A percentile compares a stretch with the other conserved stretches of the same genome.
Conservation (phyloP, 2,329 filamentous ascomycete genomes). For the Claviceps pazoutovae region DNA sequence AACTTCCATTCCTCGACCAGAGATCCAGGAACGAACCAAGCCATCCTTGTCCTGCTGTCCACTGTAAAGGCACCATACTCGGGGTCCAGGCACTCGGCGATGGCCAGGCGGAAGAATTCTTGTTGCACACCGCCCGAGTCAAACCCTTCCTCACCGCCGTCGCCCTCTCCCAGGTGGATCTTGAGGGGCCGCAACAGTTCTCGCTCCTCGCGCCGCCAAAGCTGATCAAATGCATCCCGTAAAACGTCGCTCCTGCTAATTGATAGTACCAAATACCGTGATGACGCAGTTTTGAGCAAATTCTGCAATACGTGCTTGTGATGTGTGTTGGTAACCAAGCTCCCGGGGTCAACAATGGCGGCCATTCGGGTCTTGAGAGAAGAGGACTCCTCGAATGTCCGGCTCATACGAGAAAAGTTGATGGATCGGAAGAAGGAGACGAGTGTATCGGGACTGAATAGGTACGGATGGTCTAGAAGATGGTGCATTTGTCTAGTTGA, state of each 20-base stretch:
- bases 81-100: constrained; percentile 66
- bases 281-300: constrained; percentile 50
- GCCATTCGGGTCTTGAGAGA: constrained; percentile 42
- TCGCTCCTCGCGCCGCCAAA: constrained; percentile 73
- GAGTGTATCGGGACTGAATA: constrained; percentile 60
- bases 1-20: constrained; percentile 79
- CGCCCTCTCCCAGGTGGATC: constrained; percentile 69
- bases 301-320: constrained; percentile 49
- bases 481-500: constrained; percentile 53
- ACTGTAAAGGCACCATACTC: constrained; percentile 69
- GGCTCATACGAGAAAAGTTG: constrained; percentile 77
- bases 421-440: constrained; percentile 78
- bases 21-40: constrained; percentile 77
- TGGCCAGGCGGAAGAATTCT: constrained; percentile 81
- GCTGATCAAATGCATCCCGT: constrained; percentile 65
- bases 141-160: constrained; percentile 75
- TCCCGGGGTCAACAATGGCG: constrained; percentile 39
- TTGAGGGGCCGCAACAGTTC: constrained; percentile 79
- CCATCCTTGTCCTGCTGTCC: constrained; percentile 61
- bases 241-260: constrained; percentile 55
- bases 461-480: constrained; percentile 64
- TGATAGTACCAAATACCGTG: constrained; percentile 57
- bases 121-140: constrained; percentile 94
- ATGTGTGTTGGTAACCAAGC: constrained; percentile 39
- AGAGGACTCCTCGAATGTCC: constrained; percentile 56